phyloP scores from a whole-genome alignment of 805 yeast genomes.

The Brettanomyces anomalus region DNA sequence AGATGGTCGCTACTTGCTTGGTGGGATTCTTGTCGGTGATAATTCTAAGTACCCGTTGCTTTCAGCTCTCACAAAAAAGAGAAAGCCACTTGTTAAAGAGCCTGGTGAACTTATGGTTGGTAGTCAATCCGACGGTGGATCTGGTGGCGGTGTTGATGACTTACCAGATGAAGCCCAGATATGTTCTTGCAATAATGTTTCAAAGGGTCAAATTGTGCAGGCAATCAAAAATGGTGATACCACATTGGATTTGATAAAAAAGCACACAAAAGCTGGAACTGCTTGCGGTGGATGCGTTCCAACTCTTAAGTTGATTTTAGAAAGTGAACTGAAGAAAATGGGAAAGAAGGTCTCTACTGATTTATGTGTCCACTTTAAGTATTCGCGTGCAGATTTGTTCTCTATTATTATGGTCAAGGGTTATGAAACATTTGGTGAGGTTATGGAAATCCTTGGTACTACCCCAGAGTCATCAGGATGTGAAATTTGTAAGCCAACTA shows the following conservation, averaged over 20 bases:
- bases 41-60: constrained; percentile 25
- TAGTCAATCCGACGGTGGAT: constrained; percentile 13
- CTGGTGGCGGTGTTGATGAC: constrained; percentile 19
- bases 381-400: constrained; percentile 28
- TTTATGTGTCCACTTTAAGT: constrained; percentile 26
- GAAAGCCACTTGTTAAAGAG: constrained; percentile 23
- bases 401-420: constrained; percentile 26
- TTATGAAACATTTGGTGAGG: constrained; percentile 21
- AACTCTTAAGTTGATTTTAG: constrained; percentile 27
- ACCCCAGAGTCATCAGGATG: constrained; percentile 25
- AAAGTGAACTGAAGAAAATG: constrained; percentile 26
- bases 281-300: constrained; percentile 33
- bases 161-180: constrained; percentile 28
- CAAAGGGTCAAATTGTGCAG: constrained; percentile 24
- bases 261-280: constrained; percentile 29
- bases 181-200: constrained; percentile 29
- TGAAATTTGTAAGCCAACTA: constrained; percentile 29
- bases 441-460: constrained; percentile 22
- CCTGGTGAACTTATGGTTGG: constrained; percentile 27
- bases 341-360: constrained; percentile 26
- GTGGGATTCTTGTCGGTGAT: constrained; percentile 30
- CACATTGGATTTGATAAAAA: constrained; percentile 25
- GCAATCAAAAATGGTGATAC: constrained; percentile 23
- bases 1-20: constrained; percentile 28
- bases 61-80: constrained; percentile 19